These are phyloP conservation scores for Theileria equi DNA, from an alignment of 169 alveolate genomes.

Conservation along the genomic window DNA sequence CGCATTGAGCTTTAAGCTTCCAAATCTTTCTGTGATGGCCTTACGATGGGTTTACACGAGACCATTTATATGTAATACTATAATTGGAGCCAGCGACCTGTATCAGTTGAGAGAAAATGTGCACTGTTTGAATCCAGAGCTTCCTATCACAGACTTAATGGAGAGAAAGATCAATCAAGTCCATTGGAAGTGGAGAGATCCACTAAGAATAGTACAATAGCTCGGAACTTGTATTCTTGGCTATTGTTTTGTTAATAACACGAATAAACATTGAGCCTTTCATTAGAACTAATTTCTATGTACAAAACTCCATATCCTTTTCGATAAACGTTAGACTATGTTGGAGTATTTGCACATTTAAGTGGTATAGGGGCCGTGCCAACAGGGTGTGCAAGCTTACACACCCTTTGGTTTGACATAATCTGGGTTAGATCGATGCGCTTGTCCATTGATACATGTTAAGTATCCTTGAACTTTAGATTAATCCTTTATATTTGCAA, in stretches of 20 bases:
- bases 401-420: background rate
- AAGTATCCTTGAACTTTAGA: too few species aligned
- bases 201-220: conserved; percentile 73
- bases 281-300: too few species aligned
- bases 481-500: too few species aligned
- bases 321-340: background rate
- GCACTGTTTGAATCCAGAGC: conserved; percentile 67
- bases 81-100: conserved; percentile 75
- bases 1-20: conserved; percentile 69
- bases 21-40: conserved; percentile 75
- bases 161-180: conserved; percentile 79
- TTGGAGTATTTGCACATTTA: too few species aligned
- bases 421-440: background rate
- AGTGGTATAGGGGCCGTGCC: background rate
- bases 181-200: conserved; percentile 85
- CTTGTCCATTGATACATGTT: too few species aligned
- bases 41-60: conserved; percentile 79
- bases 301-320: background rate
- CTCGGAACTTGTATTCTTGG: too few species aligned
- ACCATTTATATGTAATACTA: conserved; percentile 75
- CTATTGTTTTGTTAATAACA: too few species aligned
- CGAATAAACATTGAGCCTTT: too few species aligned
- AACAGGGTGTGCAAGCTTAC: background rate
- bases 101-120: conserved; percentile 78
- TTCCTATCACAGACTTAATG: conserved; percentile 72